A percentile compares a stretch with the other conserved stretches of the same genome.
Evolutionary conservation across 805 yeast genomes (phyloP).

Genomic region (Candida yuanshanica): DNA sequence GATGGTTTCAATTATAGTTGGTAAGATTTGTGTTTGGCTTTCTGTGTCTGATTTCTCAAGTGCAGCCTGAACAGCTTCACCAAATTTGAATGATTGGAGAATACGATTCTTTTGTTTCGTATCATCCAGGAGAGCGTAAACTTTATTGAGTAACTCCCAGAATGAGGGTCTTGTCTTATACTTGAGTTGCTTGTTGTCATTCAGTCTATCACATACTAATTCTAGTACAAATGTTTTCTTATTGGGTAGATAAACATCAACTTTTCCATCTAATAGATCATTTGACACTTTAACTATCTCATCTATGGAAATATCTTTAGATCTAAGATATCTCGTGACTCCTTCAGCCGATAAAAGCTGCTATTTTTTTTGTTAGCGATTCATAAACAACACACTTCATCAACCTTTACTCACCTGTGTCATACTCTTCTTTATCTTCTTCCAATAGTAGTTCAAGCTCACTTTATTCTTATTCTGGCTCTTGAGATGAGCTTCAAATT

Average conservation of each 20-base stretch:
- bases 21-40: not conserved
- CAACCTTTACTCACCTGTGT: not conserved
- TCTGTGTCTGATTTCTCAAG: slow-evolving; percentile 12
- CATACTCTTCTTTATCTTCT: not conserved
- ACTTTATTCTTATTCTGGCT: not conserved
- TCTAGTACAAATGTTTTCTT: slow-evolving; percentile 50
- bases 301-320: slow-evolving; percentile 39
- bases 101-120: slow-evolving; percentile 34
- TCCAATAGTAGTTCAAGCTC: no score
- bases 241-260: slow-evolving; percentile 47
- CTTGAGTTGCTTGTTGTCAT: slow-evolving; percentile 36
- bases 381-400: no score
- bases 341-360: slow-evolving; percentile 35
- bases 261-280: slow-evolving; percentile 28
- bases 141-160: slow-evolving; percentile 45
- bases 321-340: slow-evolving; percentile 52
- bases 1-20: slow-evolving; percentile 8
- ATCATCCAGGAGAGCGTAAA: slow-evolving; percentile 30
- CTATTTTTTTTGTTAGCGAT: not conserved
- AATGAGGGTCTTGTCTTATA: slow-evolving; percentile 39
- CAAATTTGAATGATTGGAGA: slow-evolving; percentile 37
- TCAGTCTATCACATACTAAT: slow-evolving; percentile 53
- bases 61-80: slow-evolving; percentile 29
- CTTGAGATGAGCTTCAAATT: slow-evolving; percentile 15
- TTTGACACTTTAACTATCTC: slow-evolving; percentile 35